These are phyloP conservation scores for Knufia fluminis DNA, from an alignment of 2,329 filamentous ascomycete genomes.

Conservation along the genomic window DNA sequence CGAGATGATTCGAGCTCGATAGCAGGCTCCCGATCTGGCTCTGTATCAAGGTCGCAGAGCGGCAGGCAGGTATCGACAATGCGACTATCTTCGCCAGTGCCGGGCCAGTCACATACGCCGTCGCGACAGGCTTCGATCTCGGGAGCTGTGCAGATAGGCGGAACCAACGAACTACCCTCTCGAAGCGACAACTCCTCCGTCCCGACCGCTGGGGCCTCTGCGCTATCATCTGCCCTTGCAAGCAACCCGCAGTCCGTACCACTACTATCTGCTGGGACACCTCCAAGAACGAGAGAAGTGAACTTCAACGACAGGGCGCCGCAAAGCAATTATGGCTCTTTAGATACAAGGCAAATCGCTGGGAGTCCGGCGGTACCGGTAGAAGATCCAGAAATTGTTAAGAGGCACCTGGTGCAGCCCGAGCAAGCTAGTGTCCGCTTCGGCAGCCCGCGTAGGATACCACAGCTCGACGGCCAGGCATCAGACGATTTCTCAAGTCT, in stretches of 20 bases:
- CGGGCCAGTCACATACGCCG: slow-evolving; percentile 45
- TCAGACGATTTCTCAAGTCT: slow-evolving; percentile 84
- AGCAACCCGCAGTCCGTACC: slow-evolving; percentile 48
- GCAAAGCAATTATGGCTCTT: slow-evolving; percentile 74
- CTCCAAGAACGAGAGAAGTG: slow-evolving; percentile 35
- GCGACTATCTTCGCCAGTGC: slow-evolving; percentile 47
- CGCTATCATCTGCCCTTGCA: slow-evolving; percentile 77
- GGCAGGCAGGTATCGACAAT: slow-evolving; percentile 46
- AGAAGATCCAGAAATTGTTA: slow-evolving; percentile 86
- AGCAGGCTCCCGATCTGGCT: slow-evolving; percentile 18
- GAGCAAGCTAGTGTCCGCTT: slow-evolving; percentile 33
- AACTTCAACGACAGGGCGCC: slow-evolving; percentile 41
- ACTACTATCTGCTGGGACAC: slow-evolving; percentile 24
- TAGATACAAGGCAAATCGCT: slow-evolving; percentile 57
- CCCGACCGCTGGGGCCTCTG: slow-evolving; percentile 73
- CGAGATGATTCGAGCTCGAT: slow-evolving; percentile 9
- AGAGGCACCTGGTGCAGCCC: slow-evolving; percentile 76
- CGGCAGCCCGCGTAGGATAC: slow-evolving; percentile 29
- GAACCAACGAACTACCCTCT: slow-evolving; percentile 19
- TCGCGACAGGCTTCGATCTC: slow-evolving; percentile 28
- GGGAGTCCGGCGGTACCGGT: slow-evolving; percentile 46
- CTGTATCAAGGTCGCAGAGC: slow-evolving; percentile 33
- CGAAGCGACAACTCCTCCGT: slow-evolving; percentile 43
- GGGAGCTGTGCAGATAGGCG: not conserved
- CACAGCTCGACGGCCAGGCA: slow-evolving; percentile 39